Conservation (phyloP, 1,139 yeast genomes). For the Yamadazyma diospyri region DNA sequence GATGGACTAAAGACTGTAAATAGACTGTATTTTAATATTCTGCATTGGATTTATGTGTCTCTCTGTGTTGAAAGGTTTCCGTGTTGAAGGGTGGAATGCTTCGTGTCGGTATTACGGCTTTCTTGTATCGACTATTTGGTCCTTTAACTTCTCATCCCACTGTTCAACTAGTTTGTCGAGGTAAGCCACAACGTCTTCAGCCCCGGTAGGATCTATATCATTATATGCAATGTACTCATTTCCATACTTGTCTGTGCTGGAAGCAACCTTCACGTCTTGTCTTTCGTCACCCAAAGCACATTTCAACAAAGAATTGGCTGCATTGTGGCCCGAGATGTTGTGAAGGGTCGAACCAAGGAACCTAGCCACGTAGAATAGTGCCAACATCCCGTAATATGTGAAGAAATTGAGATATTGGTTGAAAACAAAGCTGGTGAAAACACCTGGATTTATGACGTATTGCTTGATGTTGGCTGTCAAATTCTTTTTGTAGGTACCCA, state of each 20-base stretch:
- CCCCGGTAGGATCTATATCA: constrained; percentile 61
- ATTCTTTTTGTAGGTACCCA: constrained; percentile 58
- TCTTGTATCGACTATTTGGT: constrained; percentile 64
- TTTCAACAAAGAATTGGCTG: constrained; percentile 75
- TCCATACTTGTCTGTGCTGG: constrained; percentile 65
- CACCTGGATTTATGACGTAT: constrained; percentile 90
- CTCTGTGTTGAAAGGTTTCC: background rate
- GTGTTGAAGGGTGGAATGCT: too few relatives aligned
- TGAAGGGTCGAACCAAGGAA: constrained; percentile 83
- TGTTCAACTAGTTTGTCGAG: constrained; percentile 50
- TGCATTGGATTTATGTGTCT: too few relatives aligned
- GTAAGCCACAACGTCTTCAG: constrained; percentile 59
- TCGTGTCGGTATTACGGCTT: constrained; percentile 21
- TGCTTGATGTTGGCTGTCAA: constrained; percentile 53
- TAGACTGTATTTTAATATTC: too few relatives aligned
- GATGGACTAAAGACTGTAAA: too few relatives aligned
- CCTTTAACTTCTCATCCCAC: constrained; percentile 61
- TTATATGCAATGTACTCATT: constrained; percentile 55
- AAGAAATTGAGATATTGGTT: constrained; percentile 70
- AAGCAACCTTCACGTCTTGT: constrained; percentile 67
- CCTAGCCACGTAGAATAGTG: constrained; percentile 81
- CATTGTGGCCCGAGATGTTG: constrained; percentile 81
- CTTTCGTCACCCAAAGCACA: constrained; percentile 34
- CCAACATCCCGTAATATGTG: constrained; percentile 81
- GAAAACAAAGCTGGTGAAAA: constrained; percentile 81